Base-by-base conservation (phyloP, 176 grass and related monocot species). In the Poa pratensis region DNA sequence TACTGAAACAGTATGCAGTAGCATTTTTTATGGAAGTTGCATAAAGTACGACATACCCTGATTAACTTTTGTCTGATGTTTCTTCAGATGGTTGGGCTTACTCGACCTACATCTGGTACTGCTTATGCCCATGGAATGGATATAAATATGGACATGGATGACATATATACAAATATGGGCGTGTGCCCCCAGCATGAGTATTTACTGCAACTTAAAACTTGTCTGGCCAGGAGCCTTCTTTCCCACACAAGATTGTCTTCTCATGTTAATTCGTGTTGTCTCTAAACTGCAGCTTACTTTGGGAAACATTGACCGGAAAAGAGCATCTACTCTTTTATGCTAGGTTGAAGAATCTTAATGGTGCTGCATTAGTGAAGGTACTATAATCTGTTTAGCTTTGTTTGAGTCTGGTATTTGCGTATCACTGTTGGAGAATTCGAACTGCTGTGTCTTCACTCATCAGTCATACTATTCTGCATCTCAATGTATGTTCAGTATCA, bases 111-210 rank as follows among this genome's bases (percentile, higher is more conserved):
- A 66, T 95, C 90, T 34, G 91, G 96, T 57, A 87, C 91, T 69
- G 90, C 96, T 52, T 99, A 96, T 80, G 86, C 94, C 30, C 88
- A 91, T n/a, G 96, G 91, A 83, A 90, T 94, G 84, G 96, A 96
- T 86, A 94, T 99, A 89, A 92, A 53, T 19, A 94, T 17, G 9
- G 73, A 88, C 18, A 99, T 99, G 91, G 81, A 87, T 94, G 83
- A 83, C 48, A 94, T 96, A 81, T 94, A 99, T 60, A 91, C 91
- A 66, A 94, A 84, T 79, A 94, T 99, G 96, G 94, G 96, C 19
- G 91, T 99, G 43, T 99, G 96, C 27, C 94, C 94, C 20, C 96
- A 99, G 27, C 91, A 99, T 73, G 87, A 96, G 90, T 96, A 94
- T 79, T 49, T 37, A 23, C 70, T 78, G 69, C 23, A 68, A 63